These are phyloP conservation scores for Penicillium sp. DNA, from an alignment of 2,329 filamentous ascomycete genomes.

Conservation along the genomic window DNA sequence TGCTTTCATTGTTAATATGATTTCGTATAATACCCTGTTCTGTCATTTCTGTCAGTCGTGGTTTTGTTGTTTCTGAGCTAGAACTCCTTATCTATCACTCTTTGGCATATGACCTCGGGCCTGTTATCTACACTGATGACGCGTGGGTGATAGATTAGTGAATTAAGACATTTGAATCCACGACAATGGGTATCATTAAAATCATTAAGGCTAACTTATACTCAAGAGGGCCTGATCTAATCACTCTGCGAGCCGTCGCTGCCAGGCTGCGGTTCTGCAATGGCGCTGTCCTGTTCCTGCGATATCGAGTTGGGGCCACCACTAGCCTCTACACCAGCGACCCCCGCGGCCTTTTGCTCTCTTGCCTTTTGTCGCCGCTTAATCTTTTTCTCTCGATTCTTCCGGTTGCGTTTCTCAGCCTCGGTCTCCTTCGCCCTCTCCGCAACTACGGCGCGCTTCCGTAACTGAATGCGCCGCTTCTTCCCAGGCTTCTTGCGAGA, in stretches of 20 bases:
- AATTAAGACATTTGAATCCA: constrained; percentile 10
- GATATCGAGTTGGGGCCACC: constrained; percentile 19
- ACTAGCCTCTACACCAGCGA: constrained; percentile 23
- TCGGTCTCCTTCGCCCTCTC: constrained; percentile 39
- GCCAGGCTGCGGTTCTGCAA: neutral
- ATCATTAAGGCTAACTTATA: constrained; percentile 1
- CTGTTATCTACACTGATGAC: neutral
- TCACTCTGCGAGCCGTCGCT: constrained; percentile 24
- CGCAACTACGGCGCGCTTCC: constrained; percentile 38
- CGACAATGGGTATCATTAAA: constrained; percentile 18
- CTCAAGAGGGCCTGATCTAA: neutral
- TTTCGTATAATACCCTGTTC: constrained; percentile 25
- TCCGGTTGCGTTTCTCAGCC: constrained; percentile 46
- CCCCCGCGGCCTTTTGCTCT: constrained; percentile 39
- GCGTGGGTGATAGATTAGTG: constrained; percentile 9
- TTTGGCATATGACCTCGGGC: neutral
- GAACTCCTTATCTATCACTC: constrained; percentile 1
- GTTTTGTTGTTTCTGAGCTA: neutral
- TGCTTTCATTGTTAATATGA: constrained; percentile 16
- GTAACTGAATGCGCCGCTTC: constrained; percentile 47
- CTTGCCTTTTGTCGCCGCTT: constrained; percentile 45
- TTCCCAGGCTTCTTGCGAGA: constrained; percentile 49
- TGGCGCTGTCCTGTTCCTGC: constrained; percentile 12
- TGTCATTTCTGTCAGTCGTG: constrained; percentile 15
- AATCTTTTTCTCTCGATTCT: constrained; percentile 45